A percentile compares a stretch with the other conserved stretches of the same genome.
phyloP scores from a whole-genome alignment of 768 basidiomycete genomes.

The Paxillus involutus region DNA sequence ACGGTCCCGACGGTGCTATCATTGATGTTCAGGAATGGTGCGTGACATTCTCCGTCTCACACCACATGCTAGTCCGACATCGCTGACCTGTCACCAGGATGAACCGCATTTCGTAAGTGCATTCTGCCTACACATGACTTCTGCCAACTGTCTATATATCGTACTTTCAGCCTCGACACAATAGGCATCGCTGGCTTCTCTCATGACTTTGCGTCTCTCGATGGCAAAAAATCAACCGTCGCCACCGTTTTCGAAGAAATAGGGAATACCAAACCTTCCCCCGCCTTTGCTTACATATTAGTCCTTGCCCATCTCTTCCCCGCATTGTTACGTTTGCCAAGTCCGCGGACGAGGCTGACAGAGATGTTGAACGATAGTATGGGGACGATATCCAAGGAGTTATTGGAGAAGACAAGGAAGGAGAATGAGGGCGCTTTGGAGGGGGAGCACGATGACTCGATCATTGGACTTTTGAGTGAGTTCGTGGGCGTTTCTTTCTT shows the following conservation, averaged over 20 bases:
- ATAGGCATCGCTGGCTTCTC: conserved; percentile 60
- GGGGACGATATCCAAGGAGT: conserved; percentile 37
- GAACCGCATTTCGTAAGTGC: conserved; percentile 26
- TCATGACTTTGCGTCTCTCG: conserved; percentile 53
- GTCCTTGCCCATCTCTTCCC: conserved; percentile 39
- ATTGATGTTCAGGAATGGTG: conserved; percentile 36
- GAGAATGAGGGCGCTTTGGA: conserved; percentile 24
- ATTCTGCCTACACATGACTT: background rate
- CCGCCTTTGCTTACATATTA: conserved; percentile 33
- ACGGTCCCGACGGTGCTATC: conserved; percentile 12
- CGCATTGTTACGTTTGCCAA: conserved; percentile 35
- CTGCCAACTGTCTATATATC: background rate
- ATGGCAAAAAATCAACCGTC: conserved; percentile 43
- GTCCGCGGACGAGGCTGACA: conserved; percentile 29
- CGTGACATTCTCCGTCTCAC: background rate
- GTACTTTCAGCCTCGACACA: conserved; percentile 45
- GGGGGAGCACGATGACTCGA: conserved; percentile 17
- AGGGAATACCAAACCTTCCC: conserved; percentile 21
- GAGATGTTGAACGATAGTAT: conserved; percentile 32
- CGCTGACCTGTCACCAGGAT: conserved; percentile 11
- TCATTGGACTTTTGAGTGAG: conserved; percentile 13
- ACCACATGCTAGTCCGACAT: background rate
- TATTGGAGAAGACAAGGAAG: conserved; percentile 32
- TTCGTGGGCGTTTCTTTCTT: background rate
- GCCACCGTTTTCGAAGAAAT: conserved; percentile 40